Conservation (phyloP, 2,329 filamentous ascomycete species). For the Cyclaneusma minus region DNA sequence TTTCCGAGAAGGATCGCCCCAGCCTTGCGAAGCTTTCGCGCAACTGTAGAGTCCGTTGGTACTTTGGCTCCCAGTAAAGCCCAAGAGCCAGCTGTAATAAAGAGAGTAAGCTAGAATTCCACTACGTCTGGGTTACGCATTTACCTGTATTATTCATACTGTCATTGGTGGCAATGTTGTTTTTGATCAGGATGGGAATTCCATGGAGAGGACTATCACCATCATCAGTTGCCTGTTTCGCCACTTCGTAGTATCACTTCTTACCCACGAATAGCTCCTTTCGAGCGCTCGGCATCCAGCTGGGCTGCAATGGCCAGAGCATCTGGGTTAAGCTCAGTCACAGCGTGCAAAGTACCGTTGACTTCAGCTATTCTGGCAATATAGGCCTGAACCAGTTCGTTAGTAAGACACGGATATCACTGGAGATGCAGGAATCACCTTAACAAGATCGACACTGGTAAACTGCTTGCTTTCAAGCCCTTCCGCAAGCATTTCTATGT, state of each 20-base stretch:
- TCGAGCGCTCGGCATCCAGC: conserved; percentile 15
- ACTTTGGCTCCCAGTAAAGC: conserved; percentile 11
- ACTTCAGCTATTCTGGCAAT: conserved; percentile 13
- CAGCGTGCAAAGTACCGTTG: conserved; percentile 10
- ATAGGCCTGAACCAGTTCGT: conserved; percentile 10
- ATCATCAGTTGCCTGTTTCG: no score
- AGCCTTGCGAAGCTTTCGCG: conserved; percentile 10
- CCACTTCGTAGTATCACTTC: no score
- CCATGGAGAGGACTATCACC: conserved; percentile 39
- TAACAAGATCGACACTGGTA: conserved; percentile 39
- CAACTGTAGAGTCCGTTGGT: conserved; percentile 11
- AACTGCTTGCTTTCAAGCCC: conserved; percentile 34
- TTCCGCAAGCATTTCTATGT: conserved; percentile 30
- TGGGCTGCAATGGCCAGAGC: conserved; percentile 14
- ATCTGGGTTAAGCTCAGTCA: conserved; percentile 18
- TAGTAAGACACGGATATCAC: background rate
- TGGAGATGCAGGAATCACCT: conserved; percentile 30
- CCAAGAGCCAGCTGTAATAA: conserved; percentile 13
- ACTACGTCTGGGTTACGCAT: no score
- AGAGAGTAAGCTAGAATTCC: no score
- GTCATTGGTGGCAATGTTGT: conserved; percentile 43
- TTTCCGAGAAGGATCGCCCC: conserved; percentile 15
- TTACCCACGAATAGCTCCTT: conserved; percentile 13
- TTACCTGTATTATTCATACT: conserved; percentile 39
- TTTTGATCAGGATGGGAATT: conserved; percentile 43